Evolutionary conservation across 2,329 filamentous ascomycete species (phyloP), one percentile per base, ranked within the genome.

Genomic region (Arthrobotrys conoides): DNA sequence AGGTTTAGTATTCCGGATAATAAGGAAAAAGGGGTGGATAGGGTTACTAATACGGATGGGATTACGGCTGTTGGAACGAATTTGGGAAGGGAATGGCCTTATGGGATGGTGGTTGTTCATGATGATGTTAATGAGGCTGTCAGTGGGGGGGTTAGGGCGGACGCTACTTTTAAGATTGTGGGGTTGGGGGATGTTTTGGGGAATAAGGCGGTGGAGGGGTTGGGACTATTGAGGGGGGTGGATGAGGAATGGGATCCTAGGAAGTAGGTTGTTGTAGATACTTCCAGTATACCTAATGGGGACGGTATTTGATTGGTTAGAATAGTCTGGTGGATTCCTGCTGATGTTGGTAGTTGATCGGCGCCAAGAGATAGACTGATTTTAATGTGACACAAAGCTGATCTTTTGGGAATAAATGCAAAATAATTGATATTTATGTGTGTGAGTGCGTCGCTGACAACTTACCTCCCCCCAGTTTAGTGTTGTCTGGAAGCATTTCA

Each of bases 21-120:
- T 2, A 80, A 82, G 0, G 83, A 85, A 41, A 85, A 84, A 0
- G 82, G 84, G 1, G 83, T 88, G 22, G 88, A 88, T 63, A 84
- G 84, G 4, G 87, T 89, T 4, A 87, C 86, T 14, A 89, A 89
- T 78, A 88, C 87, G 0, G 88, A 89, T 69, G 87, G 88, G 0
- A 83, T 88, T 30, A 79, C 87, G 0, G 87, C 86, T 0, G 86
- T 88, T 2, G 86, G 87, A 0, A 84, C 83, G 0, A 83, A 81
- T 0, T 82, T 88, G 46, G 86, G 86, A 33, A 80, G 80, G 18
- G 83, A 84, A 22, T 87, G 86, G 65, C 85, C 85, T 0, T 80
- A 82, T 6, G 87, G 88, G 0, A 55, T 89, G 24, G 80, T 89
- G 1, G 87, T 88, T 3, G 85, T 87, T 12, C 87, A 88, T 72